phyloP scores from a whole-genome alignment of 768 basidiomycete genomes.

The Psilocybe sp. region DNA sequence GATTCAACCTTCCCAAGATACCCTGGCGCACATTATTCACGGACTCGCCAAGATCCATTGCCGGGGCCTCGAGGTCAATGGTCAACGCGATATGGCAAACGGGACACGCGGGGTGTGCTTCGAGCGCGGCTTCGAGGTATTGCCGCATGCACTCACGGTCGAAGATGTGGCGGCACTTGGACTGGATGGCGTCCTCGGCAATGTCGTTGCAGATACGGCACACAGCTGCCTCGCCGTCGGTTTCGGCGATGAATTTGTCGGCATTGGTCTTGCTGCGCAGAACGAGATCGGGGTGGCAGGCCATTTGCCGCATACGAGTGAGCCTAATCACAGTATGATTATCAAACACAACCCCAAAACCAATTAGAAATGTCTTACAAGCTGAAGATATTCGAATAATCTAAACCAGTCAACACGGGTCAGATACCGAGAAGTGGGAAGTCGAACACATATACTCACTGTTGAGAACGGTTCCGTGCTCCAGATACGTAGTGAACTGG shows the following conservation, averaged over 20 bases:
- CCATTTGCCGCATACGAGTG: slow-evolving; percentile 95
- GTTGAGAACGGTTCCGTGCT: slow-evolving; percentile 87
- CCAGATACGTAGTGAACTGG: slow-evolving; percentile 87
- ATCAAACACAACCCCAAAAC: not conserved
- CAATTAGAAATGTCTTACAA: slow-evolving; percentile 40
- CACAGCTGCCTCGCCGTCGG: slow-evolving; percentile 72
- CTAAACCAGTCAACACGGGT: slow-evolving; percentile 29
- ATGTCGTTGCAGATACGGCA: slow-evolving; percentile 97
- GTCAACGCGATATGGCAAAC: slow-evolving; percentile 91
- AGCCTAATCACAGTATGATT: slow-evolving; percentile 48
- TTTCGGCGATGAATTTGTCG: slow-evolving; percentile 52
- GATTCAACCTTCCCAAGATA: slow-evolving; percentile 86
- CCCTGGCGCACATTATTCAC: slow-evolving; percentile 67
- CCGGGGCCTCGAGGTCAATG: slow-evolving; percentile 94
- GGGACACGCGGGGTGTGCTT: slow-evolving; percentile 87
- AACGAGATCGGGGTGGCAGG: slow-evolving; percentile 92
- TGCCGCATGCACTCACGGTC: slow-evolving; percentile 95
- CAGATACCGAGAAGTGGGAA: not conserved
- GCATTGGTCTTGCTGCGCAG: slow-evolving; percentile 82
- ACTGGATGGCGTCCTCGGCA: slow-evolving; percentile 95
- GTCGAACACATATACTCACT: slow-evolving; percentile 50
- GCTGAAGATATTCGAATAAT: slow-evolving; percentile 89
- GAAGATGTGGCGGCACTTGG: slow-evolving; percentile 91
- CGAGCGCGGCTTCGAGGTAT: slow-evolving; percentile 76
- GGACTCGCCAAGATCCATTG: slow-evolving; percentile 77